A percentile compares a stretch with the other conserved stretches of the same genome.
These are phyloP conservation scores for Cercospora berteroae DNA, from an alignment of 2,329 filamentous ascomycete genomes.

Conservation along the genomic window DNA sequence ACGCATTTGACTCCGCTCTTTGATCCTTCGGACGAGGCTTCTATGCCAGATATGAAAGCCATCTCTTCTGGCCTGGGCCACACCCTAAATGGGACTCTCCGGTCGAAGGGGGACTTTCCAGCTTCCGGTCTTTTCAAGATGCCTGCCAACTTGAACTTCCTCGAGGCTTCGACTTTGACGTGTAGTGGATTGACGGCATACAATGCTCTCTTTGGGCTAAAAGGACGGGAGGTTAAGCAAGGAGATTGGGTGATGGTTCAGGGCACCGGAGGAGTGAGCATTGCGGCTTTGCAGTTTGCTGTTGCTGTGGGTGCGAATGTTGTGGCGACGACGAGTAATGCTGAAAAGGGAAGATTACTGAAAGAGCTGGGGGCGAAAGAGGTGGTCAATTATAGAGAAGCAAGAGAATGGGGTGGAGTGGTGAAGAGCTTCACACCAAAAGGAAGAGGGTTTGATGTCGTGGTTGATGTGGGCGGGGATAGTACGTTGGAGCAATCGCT, in stretches of 20 bases:
- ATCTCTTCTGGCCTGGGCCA: slow-evolving; percentile 20
- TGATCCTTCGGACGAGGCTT: neutral
- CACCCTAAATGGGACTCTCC: slow-evolving; percentile 58
- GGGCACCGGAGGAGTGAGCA: slow-evolving; percentile 64
- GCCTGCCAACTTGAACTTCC: slow-evolving; percentile 43
- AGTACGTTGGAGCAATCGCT: neutral
- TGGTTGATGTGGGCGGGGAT: neutral
- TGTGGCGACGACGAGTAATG: slow-evolving; percentile 54
- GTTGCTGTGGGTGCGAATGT: slow-evolving; percentile 52
- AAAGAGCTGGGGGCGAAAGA: slow-evolving; percentile 46
- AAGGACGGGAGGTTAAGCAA: slow-evolving; percentile 32
- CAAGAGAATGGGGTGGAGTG: slow-evolving; percentile 50
- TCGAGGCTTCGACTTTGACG: slow-evolving; percentile 46
- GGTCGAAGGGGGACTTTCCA: slow-evolving; percentile 62
- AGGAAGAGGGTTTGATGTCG: slow-evolving; percentile 55
- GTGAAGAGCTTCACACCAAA: slow-evolving; percentile 46
- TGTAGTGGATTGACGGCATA: slow-evolving; percentile 46
- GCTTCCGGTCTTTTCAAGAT: slow-evolving; percentile 49
- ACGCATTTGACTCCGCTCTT: slow-evolving; percentile 18
- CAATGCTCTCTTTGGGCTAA: slow-evolving; percentile 50
- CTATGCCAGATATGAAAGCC: slow-evolving; percentile 10
- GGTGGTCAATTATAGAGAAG: slow-evolving; percentile 54
- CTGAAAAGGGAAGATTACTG: slow-evolving; percentile 46
- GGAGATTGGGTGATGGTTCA: slow-evolving; percentile 56
- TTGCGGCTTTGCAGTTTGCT: slow-evolving; percentile 60